These are phyloP conservation scores for Glomus cerebriforme DNA, from an alignment of 192 early-diverging fungal species.

Conservation along the genomic window DNA sequence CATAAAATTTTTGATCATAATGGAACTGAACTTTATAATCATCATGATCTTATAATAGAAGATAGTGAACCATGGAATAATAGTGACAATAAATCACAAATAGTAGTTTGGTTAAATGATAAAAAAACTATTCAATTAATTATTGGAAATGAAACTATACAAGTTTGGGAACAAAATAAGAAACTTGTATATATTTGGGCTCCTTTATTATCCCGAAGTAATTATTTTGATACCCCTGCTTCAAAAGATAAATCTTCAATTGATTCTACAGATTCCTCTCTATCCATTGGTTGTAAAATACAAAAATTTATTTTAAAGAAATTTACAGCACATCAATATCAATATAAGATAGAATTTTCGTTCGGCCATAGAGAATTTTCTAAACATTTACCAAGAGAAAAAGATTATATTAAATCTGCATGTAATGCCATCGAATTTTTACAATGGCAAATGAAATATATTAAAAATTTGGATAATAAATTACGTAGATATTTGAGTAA, in stretches of 20 bases:
- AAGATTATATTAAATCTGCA: too few relatives aligned
- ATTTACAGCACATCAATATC: too few relatives aligned
- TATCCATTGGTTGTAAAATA: too few relatives aligned
- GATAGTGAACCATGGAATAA: slow-evolving; percentile 16
- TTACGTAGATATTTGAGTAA: not conserved
- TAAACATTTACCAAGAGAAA: too few relatives aligned
- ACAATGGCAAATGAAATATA: not conserved
- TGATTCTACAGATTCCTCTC: too few relatives aligned
- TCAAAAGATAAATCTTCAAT: too few relatives aligned
- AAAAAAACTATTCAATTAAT: not conserved
- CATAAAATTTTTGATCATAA: not conserved
- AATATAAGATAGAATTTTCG: too few relatives aligned
- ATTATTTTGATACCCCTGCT: not conserved
- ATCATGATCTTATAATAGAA: not conserved
- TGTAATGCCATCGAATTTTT: not conserved
- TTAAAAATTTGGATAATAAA: not conserved
- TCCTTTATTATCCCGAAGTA: too few relatives aligned
- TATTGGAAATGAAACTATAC: slow-evolving; percentile 8
- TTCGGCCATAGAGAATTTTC: too few relatives aligned
- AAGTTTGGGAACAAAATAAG: not conserved
- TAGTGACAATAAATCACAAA: not conserved
- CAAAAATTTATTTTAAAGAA: too few relatives aligned
- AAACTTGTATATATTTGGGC: slow-evolving; percentile 4
- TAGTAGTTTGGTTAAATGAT: not conserved
- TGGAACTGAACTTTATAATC: not conserved